These are phyloP conservation scores for Paracoccidioides brasiliensis DNA, from an alignment of 2,329 filamentous ascomycete genomes.

Conservation along the genomic window DNA sequence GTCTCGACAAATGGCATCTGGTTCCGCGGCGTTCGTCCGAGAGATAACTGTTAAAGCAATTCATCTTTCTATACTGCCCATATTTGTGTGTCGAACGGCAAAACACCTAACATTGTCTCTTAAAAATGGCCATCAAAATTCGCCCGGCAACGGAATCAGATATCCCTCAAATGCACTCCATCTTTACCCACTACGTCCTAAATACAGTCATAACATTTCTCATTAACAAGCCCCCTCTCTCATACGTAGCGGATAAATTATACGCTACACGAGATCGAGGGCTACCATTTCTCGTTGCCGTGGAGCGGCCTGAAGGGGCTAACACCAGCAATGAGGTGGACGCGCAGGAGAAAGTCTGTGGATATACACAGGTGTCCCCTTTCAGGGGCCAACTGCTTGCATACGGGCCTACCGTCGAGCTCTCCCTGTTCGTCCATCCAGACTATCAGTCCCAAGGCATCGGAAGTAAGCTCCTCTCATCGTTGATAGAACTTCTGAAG, in stretches of 20 bases:
- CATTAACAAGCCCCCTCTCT: conserved; percentile 16
- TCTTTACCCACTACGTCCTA: conserved; percentile 26
- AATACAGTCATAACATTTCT: conserved; percentile 27
- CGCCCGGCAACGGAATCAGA: conserved; percentile 21
- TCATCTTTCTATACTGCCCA: background rate
- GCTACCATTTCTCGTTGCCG: conserved; percentile 28
- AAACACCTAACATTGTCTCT: too few species aligned
- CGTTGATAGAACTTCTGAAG: conserved; percentile 16
- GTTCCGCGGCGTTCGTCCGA: background rate
- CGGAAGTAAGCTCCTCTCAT: conserved; percentile 21
- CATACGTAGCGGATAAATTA: conserved; percentile 19
- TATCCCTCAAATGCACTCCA: conserved; percentile 22
- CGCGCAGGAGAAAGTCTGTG: conserved; percentile 15
- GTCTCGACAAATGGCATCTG: background rate
- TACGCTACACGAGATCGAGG: conserved; percentile 10
- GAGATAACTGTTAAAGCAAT: background rate
- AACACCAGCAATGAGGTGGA: background rate
- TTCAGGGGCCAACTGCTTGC: conserved; percentile 25
- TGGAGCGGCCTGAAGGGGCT: conserved; percentile 9
- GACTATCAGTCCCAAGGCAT: conserved; percentile 20
- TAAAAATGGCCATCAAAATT: conserved; percentile 19
- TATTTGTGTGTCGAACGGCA: too few species aligned
- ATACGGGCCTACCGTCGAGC: conserved; percentile 30
- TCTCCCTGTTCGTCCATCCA: conserved; percentile 28
- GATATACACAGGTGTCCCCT: conserved; percentile 24